A percentile compares a stretch with the other conserved stretches of the same genome.
These are phyloP conservation scores for Candida insectalens DNA, from an alignment of 805 yeast genomes.

Conservation along the genomic window DNA sequence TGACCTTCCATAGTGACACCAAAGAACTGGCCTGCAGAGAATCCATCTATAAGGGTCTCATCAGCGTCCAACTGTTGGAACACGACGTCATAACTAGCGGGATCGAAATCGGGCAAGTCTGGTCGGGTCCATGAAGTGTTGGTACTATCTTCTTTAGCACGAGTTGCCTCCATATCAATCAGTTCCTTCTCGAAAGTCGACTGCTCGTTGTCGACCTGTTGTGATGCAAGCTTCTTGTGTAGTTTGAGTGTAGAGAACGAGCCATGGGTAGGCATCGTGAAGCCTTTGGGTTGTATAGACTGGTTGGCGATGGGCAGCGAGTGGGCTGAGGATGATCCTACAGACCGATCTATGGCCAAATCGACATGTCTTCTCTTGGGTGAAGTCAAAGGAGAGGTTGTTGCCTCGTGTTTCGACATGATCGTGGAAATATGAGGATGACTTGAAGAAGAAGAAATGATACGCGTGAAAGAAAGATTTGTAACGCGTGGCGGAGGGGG, in stretches of 20 bases:
- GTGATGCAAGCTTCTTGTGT: constrained; percentile 19
- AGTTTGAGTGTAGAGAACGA: constrained; percentile 15
- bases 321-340: not conserved
- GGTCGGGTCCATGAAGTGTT: constrained; percentile 43
- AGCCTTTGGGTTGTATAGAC: constrained; percentile 12
- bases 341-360: not conserved
- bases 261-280: constrained; percentile 20
- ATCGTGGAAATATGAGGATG: not conserved
- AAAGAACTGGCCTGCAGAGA: constrained; percentile 54
- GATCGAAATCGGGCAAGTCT: constrained; percentile 38
- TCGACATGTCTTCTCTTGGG: constrained; percentile 1
- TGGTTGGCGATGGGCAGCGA: constrained; percentile 2
- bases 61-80: constrained; percentile 96
- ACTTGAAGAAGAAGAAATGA: not conserved
- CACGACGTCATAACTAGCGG: constrained; percentile 40
- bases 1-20: constrained; percentile 88
- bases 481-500: too few species aligned
- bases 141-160: constrained; percentile 8
- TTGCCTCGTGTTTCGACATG: not conserved
- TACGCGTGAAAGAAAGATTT: not conserved
- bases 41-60: constrained; percentile 40
- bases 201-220: constrained; percentile 26
- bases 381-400: not conserved
- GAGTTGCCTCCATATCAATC: constrained; percentile 27
- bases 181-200: constrained; percentile 47